Conservation (phyloP, 768 basidiomycete genomes). For the Tephrocybe rancida region DNA sequence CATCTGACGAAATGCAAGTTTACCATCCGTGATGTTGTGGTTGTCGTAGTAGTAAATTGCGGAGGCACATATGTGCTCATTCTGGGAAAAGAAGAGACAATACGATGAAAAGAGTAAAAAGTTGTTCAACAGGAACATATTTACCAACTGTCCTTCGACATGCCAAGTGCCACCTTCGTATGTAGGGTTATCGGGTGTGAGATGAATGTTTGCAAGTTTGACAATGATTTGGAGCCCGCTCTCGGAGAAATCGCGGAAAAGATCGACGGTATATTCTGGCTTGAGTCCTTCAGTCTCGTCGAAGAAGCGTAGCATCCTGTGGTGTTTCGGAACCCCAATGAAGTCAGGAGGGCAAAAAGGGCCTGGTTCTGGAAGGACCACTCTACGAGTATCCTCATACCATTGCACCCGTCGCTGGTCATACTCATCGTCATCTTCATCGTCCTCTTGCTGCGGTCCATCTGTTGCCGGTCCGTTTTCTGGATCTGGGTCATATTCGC, state of each 20-base stretch:
- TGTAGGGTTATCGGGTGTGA: conserved; percentile 10
- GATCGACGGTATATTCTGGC: conserved; percentile 1
- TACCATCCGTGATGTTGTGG: conserved; percentile 9
- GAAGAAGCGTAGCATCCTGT: too few species aligned
- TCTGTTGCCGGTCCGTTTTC: conserved; percentile 14
- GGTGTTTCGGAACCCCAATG: neutral
- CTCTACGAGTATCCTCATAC: conserved; percentile 6
- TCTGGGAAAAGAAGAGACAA: neutral
- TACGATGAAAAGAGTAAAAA: neutral
- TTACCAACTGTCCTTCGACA: conserved; percentile 16
- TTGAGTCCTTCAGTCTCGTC: too few species aligned
- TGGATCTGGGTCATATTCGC: conserved; percentile 18
- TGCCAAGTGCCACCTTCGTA: conserved; percentile 15
- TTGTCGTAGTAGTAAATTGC: conserved; percentile 15
- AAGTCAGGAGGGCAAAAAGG: conserved; percentile 7
- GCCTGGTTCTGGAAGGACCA: conserved; percentile 23
- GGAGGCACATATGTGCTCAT: conserved; percentile 19
- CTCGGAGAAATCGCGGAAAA: conserved; percentile 5
- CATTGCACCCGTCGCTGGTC: conserved; percentile 15
- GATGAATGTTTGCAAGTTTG: conserved; percentile 14
- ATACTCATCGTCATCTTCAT: conserved; percentile 20
- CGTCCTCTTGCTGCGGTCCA: conserved; percentile 16
- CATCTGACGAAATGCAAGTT: conserved; percentile 10
- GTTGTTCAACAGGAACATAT: neutral
- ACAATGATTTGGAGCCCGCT: conserved; percentile 14